Evolutionary conservation across 352 stramenopile species (phyloP).

Genomic region (Lagenidium giganteum): DNA sequence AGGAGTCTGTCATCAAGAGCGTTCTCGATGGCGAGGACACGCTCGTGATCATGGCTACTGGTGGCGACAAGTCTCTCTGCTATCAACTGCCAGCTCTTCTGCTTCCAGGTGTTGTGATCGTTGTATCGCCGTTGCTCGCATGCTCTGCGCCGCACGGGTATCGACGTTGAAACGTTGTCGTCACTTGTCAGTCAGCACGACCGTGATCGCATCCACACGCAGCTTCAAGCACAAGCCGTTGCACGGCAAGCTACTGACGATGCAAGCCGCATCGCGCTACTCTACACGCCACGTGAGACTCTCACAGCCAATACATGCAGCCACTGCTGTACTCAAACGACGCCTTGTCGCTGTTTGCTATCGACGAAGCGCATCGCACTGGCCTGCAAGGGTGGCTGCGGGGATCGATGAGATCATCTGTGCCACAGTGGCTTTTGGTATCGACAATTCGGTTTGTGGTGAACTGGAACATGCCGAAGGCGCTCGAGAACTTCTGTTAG

Average conservation of each 20-base stretch:
- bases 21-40: slow-evolving; percentile 40
- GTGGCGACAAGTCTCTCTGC: slow-evolving; percentile 96
- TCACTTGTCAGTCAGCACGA: slow-evolving; percentile 34
- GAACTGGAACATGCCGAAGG: slow-evolving; percentile 84
- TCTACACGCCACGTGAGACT: slow-evolving; percentile 88
- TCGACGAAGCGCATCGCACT: slow-evolving; percentile 93
- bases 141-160: slow-evolving; percentile 37
- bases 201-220: slow-evolving; percentile 17
- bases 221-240: slow-evolving; percentile 26
- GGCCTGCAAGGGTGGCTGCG: slow-evolving; percentile 51
- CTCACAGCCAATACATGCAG: slow-evolving; percentile 55
- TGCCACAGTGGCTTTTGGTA: slow-evolving; percentile 91
- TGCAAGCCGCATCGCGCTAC: slow-evolving; percentile 33
- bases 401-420: slow-evolving; percentile 76
- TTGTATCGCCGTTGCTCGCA: slow-evolving; percentile 83
- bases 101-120: slow-evolving; percentile 71
- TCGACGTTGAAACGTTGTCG: slow-evolving; percentile 51
- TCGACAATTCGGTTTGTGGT: slow-evolving; percentile 89
- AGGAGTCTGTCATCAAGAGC: slow-evolving; percentile 33
- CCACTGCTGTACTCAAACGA: slow-evolving; percentile 21
- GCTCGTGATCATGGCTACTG: slow-evolving; percentile 93
- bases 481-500: slow-evolving; percentile 96
- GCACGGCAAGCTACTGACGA: slow-evolving; percentile 10
- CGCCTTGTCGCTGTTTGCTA: slow-evolving; percentile 46
- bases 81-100: slow-evolving; percentile 91